phyloP scores from a whole-genome alignment of 139 green algal species.

The Prasinococcaceae sp. region DNA sequence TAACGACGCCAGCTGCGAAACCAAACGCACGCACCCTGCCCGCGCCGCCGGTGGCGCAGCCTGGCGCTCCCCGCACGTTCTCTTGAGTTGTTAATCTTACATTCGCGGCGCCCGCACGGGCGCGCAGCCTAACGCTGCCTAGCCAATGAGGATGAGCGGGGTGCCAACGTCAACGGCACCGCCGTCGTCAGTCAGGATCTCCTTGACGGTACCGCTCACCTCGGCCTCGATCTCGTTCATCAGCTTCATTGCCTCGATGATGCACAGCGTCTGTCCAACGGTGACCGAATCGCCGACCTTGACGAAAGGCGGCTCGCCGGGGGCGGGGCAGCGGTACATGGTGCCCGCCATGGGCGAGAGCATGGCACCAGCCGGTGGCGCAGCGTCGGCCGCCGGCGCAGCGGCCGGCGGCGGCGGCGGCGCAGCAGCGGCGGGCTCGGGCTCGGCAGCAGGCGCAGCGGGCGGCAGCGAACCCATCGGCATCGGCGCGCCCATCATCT shows the following conservation, averaged over 20 bases:
- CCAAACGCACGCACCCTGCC: too few relatives aligned
- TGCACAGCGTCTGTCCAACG: constrained; percentile 86
- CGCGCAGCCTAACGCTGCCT: too few relatives aligned
- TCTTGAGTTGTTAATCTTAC: too few relatives aligned
- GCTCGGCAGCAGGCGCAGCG: constrained; percentile 32
- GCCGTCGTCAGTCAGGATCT: constrained; percentile 62
- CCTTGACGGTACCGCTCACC: constrained; percentile 52
- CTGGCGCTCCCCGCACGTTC: too few relatives aligned
- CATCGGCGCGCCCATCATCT: neutral
- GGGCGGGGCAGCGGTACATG: constrained; percentile 60
- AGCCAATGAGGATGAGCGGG: constrained; percentile 44
- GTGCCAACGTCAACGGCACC: constrained; percentile 37
- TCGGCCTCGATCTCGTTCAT: constrained; percentile 98
- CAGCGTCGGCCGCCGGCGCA: constrained; percentile 29
- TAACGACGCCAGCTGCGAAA: too few relatives aligned
- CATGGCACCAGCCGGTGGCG: constrained; percentile 4
- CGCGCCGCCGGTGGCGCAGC: too few relatives aligned
- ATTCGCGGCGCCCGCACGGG: too few relatives aligned
- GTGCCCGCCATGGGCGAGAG: constrained; percentile 56
- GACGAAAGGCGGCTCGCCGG: constrained; percentile 75
- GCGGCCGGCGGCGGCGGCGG: constrained; percentile 8
- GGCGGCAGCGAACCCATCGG: neutral
- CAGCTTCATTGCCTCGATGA: constrained; percentile 97
- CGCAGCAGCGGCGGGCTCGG: constrained; percentile 31
- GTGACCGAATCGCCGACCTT: constrained; percentile 81